Base-by-base conservation (phyloP, 2,329 filamentous ascomycete genomes). In the Mycogone perniciosa region DNA sequence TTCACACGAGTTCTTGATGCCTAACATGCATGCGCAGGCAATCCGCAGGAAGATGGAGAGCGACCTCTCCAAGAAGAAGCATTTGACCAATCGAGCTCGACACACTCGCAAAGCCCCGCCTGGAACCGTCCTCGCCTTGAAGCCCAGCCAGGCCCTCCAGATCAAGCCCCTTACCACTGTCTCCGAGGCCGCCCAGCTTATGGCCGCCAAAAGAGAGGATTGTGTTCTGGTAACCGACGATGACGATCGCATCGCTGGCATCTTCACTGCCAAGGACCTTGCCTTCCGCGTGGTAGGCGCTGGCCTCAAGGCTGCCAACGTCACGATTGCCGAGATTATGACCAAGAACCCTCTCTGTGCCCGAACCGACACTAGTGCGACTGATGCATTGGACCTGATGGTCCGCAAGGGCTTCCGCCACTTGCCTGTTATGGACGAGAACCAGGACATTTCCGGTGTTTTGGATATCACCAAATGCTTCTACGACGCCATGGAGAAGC, bases 401-500 rank as follows among this genome's bases (percentile, higher is more conserved):
- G 93, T 99, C 51, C 82, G 92, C 61, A 97, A 97, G 74, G 93
- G 93, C 13, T 99, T 99, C 77, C 84, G 93, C 60, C 93, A 99
- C 75, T 71, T 99, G 65, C 93, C 93, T 3, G 93, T 99, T 58
- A 99, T 99, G 93, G 93, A 99, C 71, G 93, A 99, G 76, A 97
- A 99, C 70, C 93, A 99, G 71, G 92, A 99, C 65, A 99, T 99
- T 56, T 95, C 91, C 6, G 93, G 93, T 75, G 91, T 99, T 59
- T 76, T 99, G 49, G 93, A 99, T 70, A 99, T 99, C 62, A 99
- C 93, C 51, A 99, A 97, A 73, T 99, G 93, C 73, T 99, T 99
- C 71, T 99, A 99, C 72, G 93, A 99, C 72, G 93, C 93, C 40
- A 99, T 99, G 93, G 93, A 99, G 76, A 99, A 99, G 76, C 76